These are phyloP conservation scores for Ophiostoma sp. DNA, from an alignment of 2,329 filamentous ascomycete genomes.

Conservation along the genomic window DNA sequence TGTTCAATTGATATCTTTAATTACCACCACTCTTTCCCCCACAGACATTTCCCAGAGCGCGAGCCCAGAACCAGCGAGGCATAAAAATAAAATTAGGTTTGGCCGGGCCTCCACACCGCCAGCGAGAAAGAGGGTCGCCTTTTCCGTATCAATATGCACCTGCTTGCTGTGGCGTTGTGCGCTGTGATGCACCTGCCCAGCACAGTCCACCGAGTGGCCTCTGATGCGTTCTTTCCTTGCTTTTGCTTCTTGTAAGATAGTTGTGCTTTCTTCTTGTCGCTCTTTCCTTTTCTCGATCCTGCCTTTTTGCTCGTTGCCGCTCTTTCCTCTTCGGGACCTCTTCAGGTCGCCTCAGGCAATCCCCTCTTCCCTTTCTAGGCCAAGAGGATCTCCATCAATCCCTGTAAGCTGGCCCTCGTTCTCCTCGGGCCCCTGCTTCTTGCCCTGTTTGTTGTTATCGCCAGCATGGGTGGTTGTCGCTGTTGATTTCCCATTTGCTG, in stretches of 20 bases:
- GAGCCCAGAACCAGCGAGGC: neutral
- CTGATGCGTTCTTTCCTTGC: neutral
- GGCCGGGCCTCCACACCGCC: slow-evolving; percentile 15
- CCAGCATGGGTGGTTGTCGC: neutral
- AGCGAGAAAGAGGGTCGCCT: neutral
- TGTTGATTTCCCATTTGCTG: neutral
- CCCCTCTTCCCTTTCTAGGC: slow-evolving; percentile 1
- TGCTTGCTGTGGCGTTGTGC: neutral
- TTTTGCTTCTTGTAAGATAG: neutral
- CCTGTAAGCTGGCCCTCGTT: neutral
- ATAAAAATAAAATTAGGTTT: slow-evolving; percentile 15
- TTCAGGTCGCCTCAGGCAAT: slow-evolving; percentile 1
- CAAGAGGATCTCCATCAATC: neutral
- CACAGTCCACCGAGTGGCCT: slow-evolving; percentile 8
- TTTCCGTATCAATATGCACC: neutral
- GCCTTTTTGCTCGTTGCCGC: neutral
- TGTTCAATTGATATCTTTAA: neutral
- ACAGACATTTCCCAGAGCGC: slow-evolving; percentile 12
- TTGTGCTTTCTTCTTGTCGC: neutral
- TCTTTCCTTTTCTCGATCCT: neutral
- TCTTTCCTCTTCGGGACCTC: slow-evolving; percentile 8
- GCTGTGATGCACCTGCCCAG: neutral
- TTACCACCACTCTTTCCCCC: neutral
- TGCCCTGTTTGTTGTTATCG: slow-evolving; percentile 16
- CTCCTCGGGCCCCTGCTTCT: neutral